These are phyloP conservation scores for Aspergillus japonicus DNA, from an alignment of 2,329 filamentous ascomycete species.

Conservation along the genomic window DNA sequence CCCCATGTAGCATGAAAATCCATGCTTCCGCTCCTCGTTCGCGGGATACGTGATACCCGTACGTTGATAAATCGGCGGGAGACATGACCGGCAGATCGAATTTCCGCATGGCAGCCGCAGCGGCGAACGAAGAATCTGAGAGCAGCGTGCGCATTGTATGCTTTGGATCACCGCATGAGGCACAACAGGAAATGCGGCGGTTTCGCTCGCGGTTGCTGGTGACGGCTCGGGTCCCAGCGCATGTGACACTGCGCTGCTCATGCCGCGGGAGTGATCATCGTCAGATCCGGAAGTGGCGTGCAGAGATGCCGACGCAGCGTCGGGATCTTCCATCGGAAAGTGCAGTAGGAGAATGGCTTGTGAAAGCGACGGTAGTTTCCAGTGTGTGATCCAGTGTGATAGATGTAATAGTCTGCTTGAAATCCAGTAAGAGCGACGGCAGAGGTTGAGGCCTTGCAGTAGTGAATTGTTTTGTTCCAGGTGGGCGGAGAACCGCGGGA, in stretches of 20 bases:
- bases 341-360: neutral
- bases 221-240: neutral
- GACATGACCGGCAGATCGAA: constrained; percentile 71
- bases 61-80: constrained; percentile 65
- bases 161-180: constrained; percentile 66
- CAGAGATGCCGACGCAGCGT: constrained; percentile 5
- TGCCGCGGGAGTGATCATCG: neutral
- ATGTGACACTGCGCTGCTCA: neutral
- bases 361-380: neutral
- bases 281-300: constrained; percentile 8
- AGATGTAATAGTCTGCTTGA: too few species aligned
- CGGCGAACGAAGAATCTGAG: constrained; percentile 64
- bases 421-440: neutral
- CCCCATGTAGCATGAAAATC: constrained; percentile 68
- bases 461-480: neutral
- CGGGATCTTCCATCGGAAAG: constrained; percentile 12
- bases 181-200: neutral
- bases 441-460: neutral
- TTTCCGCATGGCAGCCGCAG: constrained; percentile 79
- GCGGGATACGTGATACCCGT: constrained; percentile 76
- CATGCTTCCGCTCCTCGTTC: constrained; percentile 63
- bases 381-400: neutral
- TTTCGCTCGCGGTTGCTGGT: neutral
- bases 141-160: constrained; percentile 76
- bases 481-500: neutral